Base-by-base conservation (phyloP, 305 asterid genomes). In the Rubia occidens region DNA sequence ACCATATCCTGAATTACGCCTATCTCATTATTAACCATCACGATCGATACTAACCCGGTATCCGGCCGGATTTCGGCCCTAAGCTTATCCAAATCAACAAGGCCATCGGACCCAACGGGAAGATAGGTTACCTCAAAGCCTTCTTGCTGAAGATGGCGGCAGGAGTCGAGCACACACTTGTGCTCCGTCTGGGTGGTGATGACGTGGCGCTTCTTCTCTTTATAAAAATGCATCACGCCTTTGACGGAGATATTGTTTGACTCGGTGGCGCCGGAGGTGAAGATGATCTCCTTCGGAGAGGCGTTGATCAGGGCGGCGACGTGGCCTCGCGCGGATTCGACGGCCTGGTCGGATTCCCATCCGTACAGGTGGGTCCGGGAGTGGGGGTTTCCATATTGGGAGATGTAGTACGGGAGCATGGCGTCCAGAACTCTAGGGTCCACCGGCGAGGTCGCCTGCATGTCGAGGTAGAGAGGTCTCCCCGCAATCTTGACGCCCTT, bases 11-110 rank as follows among this genome's bases (percentile, higher is more conserved):
- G 98, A 49, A 93, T 85, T 37, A 93, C 98, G 8, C 98, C 98
- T 13, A 93, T 93, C 82, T 93, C 97, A 61, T 93, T 93, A 74
- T 93, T 93, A 75, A 93, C 98, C 97, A 93, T 90, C 97, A 93
- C 90, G 26, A 90, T 85, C 5, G 97, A 93, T n/a, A 93, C 78
- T 59, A 93, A 79, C 0, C 96, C 98, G 0, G 98, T 93, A 53
- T 93, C 96, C 0, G 95, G 91, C 71, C 97, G 79, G 65, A 93
- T 88, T 2, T 89, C 85, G 8, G 72, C 83, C 64, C 97, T 74
- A 56, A 93, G 85, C 78, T 72, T 80, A 14, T 88, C 88, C 77
- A 88, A 70, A 72, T 87, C 86, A 5, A 93, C 72, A 43, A 90
- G 87, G 2, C 98, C 97, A 3, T 93, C 97, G 11, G 84, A 18